Base-by-base conservation (phyloP, 441 rosid genomes). In the Populus hybrid region DNA sequence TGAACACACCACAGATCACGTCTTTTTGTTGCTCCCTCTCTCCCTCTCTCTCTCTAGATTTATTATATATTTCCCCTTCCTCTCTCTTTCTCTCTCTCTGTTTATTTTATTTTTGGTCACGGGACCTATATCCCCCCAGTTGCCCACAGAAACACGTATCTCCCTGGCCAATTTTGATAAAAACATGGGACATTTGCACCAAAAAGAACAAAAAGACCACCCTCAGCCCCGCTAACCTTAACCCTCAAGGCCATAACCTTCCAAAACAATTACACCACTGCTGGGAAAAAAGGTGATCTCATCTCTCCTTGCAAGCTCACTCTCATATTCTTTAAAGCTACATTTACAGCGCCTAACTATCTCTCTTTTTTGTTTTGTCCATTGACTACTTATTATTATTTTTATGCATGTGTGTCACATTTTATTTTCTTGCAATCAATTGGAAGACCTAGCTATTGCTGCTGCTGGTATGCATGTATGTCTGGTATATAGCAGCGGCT, bases 361-460 rank as follows among this genome's bases (percentile, higher is more conserved):
- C 29, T 74, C 64, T 40, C 68, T 26, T 53, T 36, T 70, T 56
- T 24, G 42, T 12, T 59, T 21, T 59, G 40, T 38, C 18, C 8
- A 59, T 10, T 6, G 42, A n/a, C n/a, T n/a, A 64, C 76, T 66
- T 77, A 10, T 72, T 21, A 56, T 81, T 35, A 4, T 56, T 29
- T 74, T 28, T 28, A 36, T 2, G 31, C 50, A 69, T 78, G 64
- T 76, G 78, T 85, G 88, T 85, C 79, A 87, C 88, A 82, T 84
- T 78, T 69, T 82, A 38, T 76, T 77, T 8, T 56, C 20, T 45
- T 64, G 63, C 75, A 40, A 42, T 76, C 74, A 73, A 33, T 78
- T 73, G 56, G 26, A 7, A 72, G 73, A 71, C 76, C 81, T 73
- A 73, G 42, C 56, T 31, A 26, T 16, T 14, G 61, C 21, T 53